Evolutionary conservation across 2,329 filamentous ascomycete species (phyloP).

Genomic region (Beauveria rudraprayagi): DNA sequence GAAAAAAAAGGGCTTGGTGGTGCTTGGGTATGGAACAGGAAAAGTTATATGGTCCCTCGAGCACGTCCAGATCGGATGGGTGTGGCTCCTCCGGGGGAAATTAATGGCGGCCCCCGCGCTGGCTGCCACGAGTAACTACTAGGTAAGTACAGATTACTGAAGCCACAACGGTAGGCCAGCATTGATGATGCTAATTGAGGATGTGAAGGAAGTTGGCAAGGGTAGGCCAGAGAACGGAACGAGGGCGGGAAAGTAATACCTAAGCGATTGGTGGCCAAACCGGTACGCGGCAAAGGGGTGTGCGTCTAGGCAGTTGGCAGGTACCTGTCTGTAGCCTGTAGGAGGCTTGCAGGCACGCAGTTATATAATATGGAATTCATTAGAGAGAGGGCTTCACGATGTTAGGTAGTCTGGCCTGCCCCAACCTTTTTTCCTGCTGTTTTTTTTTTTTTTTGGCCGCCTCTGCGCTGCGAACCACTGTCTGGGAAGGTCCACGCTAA

Average conservation of each 20-base stretch:
- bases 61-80: conserved; percentile 6
- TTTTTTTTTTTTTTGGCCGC: background rate
- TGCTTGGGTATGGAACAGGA: background rate
- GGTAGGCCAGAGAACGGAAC: background rate
- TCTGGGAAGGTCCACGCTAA: background rate
- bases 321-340: background rate
- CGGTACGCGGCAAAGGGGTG: conserved; percentile 3
- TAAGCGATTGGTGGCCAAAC: background rate
- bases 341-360: background rate
- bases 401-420: conserved; percentile 10
- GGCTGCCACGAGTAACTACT: background rate
- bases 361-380: background rate
- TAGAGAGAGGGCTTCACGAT: conserved; percentile 1
- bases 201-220: background rate
- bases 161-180: background rate
- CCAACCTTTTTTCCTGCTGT: background rate
- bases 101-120: background rate
- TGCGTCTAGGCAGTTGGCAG: background rate
- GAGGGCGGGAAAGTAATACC: background rate
- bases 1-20: background rate
- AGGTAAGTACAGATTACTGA: background rate
- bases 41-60: conserved; percentile 4
- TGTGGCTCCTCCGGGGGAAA: background rate
- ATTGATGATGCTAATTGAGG: background rate
- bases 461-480: too few species aligned